Conservation (phyloP, 441 rosid genomes). For the Oxalis stricta region DNA sequence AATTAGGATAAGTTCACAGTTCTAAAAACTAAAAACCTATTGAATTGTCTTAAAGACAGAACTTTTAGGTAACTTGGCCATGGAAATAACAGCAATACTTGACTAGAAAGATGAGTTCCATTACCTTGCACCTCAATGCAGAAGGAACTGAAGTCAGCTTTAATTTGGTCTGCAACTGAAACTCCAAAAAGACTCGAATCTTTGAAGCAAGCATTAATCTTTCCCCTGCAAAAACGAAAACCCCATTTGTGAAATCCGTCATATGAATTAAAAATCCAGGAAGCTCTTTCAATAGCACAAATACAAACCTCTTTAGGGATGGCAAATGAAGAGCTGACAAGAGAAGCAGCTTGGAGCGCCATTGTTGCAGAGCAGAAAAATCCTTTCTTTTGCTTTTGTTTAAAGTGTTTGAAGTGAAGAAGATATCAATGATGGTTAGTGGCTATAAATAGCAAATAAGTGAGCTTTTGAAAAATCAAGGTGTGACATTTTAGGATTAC, state of each 20-base stretch:
- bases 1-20: no score
- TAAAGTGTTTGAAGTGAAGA: conserved; percentile 1
- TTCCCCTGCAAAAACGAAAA: conserved; percentile 38
- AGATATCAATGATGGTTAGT: conserved; percentile 2
- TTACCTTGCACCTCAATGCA: conserved; percentile 55
- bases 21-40: no score
- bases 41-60: no score
- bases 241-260: not conserved
- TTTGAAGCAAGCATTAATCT: conserved; percentile 40
- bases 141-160: conserved; percentile 45
- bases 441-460: conserved; percentile 1
- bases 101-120: not conserved
- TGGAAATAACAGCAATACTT: not conserved
- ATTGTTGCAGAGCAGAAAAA: no score
- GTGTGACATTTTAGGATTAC: conserved; percentile 7
- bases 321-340: conserved; percentile 55
- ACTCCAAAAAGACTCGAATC: conserved; percentile 70
- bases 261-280: not conserved
- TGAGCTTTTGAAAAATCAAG: not conserved
- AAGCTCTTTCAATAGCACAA: no score
- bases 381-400: no score
- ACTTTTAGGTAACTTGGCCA: no score
- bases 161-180: conserved; percentile 49
- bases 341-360: conserved; percentile 76
- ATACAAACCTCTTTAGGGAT: conserved; percentile 47